Base-by-base conservation (phyloP, 176 grass and related monocot species). In the Juncus effusus region DNA sequence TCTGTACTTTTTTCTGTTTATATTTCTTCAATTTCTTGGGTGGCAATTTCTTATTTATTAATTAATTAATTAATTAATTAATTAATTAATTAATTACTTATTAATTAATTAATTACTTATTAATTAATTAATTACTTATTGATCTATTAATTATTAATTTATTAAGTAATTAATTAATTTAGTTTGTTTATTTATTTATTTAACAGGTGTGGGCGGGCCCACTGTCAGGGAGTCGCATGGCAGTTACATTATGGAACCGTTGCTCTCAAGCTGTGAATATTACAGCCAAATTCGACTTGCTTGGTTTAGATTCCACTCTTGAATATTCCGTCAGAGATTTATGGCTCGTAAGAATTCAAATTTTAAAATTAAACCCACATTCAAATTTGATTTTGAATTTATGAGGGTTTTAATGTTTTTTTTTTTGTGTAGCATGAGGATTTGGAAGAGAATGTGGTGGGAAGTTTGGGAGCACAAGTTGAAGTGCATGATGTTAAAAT, bases 171-270 rank as follows among this genome's bases (percentile, higher is more conserved):
- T 56, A 56, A 13, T 11, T 56, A 56, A 11, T 13, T 11, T 56
- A 1, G 10, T 11, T 11, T 28, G 19, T 52, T 66, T 39, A 28
- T 28, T 28, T 28, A 28, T 28, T 28, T 28, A 11, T 65, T 64
- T 61, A 70, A 74, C 79, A 91, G 91, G 91, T 96, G 42, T 96
- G 92, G 92, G 84, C 87, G 56, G 92, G 87, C 14, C 92, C 87
- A 15, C 77, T 96, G 13, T 91, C 84, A 64, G 82, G 59, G 40
- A 83, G 81, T n/a, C 67, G 85, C 40, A 54, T 91, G 36, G 71
- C 76, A 57, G 51, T 96, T 61, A 74, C 79, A 67, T 69, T 96
- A 19, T 96, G 92, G 87, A 96, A 96, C 51, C 84, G 85, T 16
- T 96, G 92, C 77, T 85, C 77, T 0, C 61, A 96, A 68, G 39